These are phyloP conservation scores for Talaromyces sp. DNA, from an alignment of 2,329 filamentous ascomycete genomes.

Conservation along the genomic window DNA sequence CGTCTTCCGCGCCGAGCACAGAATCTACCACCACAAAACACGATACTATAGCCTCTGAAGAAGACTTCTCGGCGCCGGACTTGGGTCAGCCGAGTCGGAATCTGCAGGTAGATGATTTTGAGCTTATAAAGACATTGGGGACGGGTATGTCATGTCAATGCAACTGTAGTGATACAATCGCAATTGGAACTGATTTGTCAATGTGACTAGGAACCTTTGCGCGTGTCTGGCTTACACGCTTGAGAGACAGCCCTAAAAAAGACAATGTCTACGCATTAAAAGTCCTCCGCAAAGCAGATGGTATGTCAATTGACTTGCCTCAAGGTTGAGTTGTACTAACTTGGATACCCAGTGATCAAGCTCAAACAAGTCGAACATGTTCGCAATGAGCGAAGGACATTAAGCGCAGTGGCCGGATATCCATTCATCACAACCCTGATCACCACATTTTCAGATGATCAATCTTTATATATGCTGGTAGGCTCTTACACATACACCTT, in stretches of 20 bases:
- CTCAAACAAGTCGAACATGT: slow-evolving; percentile 69
- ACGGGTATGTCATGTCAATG: slow-evolving; percentile 39
- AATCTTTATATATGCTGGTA: slow-evolving; percentile 57
- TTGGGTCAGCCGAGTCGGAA: slow-evolving; percentile 26
- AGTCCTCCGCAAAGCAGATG: slow-evolving; percentile 52
- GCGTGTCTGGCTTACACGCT: slow-evolving; percentile 50
- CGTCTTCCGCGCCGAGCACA: neutral
- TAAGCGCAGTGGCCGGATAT: slow-evolving; percentile 62
- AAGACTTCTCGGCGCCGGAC: neutral
- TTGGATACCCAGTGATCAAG: slow-evolving; percentile 48
- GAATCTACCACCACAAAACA: slow-evolving; percentile 28
- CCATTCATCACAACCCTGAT: slow-evolving; percentile 66
- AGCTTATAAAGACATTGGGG: slow-evolving; percentile 50
- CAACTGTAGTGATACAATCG: neutral
- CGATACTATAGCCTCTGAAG: slow-evolving; percentile 24
- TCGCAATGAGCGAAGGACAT: slow-evolving; percentile 64
- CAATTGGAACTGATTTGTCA: slow-evolving; percentile 12
- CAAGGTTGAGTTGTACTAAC: slow-evolving; percentile 3
- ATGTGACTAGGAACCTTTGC: slow-evolving; percentile 49
- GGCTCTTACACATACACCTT: slow-evolving; percentile 15
- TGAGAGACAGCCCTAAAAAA: slow-evolving; percentile 36
- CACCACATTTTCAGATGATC: slow-evolving; percentile 63
- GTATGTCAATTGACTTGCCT: slow-evolving; percentile 30
- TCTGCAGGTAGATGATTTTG: slow-evolving; percentile 46
- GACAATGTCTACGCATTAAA: slow-evolving; percentile 49